Conservation (phyloP, 148 eudicot genomes). For the Silene uniflora region DNA sequence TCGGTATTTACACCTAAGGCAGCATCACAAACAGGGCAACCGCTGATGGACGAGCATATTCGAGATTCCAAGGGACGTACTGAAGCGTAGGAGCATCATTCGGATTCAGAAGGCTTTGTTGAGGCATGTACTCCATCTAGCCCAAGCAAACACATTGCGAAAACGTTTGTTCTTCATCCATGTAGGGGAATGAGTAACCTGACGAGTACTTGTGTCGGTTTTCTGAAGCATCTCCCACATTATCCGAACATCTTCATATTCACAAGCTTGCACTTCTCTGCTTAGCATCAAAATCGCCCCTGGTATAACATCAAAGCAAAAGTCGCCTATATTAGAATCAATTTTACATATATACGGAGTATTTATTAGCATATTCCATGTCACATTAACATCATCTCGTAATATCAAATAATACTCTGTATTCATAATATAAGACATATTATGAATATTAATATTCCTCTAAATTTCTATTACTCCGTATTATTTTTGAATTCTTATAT, state of each 20-base stretch:
- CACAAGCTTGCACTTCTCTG: slow-evolving; percentile 39
- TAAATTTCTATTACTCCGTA: too few species aligned
- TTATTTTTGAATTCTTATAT: too few species aligned
- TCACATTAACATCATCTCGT: too few species aligned
- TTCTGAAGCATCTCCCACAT: slow-evolving; percentile 48
- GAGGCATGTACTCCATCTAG: slow-evolving; percentile 30
- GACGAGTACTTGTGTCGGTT: slow-evolving; percentile 15
- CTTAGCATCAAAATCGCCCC: slow-evolving; percentile 28
- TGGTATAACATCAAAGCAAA: background rate
- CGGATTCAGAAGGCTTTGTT: slow-evolving; percentile 18
- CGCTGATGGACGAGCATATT: slow-evolving; percentile 17
- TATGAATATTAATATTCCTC: too few species aligned
- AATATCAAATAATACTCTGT: too few species aligned
- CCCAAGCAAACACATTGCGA: slow-evolving; percentile 31
- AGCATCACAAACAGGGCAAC: slow-evolving; percentile 8
- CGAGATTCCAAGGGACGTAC: background rate
- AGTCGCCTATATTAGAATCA: background rate
- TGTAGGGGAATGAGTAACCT: slow-evolving; percentile 14
- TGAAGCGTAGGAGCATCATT: background rate
- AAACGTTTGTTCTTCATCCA: slow-evolving; percentile 23
- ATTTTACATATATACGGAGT: too few species aligned
- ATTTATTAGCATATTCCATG: too few species aligned
- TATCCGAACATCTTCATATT: slow-evolving; percentile 39
- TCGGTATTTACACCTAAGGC: background rate
- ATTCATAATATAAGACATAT: too few species aligned